Base-by-base conservation (phyloP, 768 basidiomycete species). In the Podaxis carcinomalis region DNA sequence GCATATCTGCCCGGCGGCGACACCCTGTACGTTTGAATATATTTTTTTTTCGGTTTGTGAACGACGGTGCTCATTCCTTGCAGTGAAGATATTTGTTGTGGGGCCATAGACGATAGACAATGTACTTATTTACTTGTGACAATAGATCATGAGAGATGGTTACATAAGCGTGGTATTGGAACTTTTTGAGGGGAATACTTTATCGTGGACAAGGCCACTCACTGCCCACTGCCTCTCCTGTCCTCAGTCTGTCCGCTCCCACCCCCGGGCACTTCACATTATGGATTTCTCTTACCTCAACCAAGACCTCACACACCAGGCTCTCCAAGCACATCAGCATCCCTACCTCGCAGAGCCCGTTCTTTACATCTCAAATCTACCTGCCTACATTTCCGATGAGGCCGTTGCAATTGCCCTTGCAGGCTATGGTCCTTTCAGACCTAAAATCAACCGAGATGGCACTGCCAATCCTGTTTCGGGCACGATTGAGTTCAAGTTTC, bases 341-440 rank as follows among this genome's bases (percentile, higher is more conserved):
- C 92, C 92, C 35, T 93, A 91, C 75, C 83, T 94, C 65, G 88
- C 89, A 70, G 90, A 93, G 69, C 90, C 92, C 19, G 70, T 90
- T 62, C 78, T 94, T 50, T 88, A 92, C 77, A 87, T 94, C 73
- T 84, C 92, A 23, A 88, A 86, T 72, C 74, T 94, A 46, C 88
- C 93, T 4, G 74, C 85, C 37, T 85, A 82, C 73, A 82, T 92
- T 55, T 77, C 85, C 56, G 92, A 94, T 73, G 86, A 90, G 68
- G 86, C 86, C 66, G 79, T 94, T 23, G 92, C 92, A 1, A 67
- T 82, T 63, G 85, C 89, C 2, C 87, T 94, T 67, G 81, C 85
- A 65, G 76, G 79, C 65, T 93, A 90, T 70, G 88, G 87, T 23
- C 92, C 91, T 5, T 91, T 92, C 77, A 83, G 92, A 68, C 92